phyloP scores from a whole-genome alignment of 371 early-diverging fungal genomes.

The Mortierella sp. region DNA sequence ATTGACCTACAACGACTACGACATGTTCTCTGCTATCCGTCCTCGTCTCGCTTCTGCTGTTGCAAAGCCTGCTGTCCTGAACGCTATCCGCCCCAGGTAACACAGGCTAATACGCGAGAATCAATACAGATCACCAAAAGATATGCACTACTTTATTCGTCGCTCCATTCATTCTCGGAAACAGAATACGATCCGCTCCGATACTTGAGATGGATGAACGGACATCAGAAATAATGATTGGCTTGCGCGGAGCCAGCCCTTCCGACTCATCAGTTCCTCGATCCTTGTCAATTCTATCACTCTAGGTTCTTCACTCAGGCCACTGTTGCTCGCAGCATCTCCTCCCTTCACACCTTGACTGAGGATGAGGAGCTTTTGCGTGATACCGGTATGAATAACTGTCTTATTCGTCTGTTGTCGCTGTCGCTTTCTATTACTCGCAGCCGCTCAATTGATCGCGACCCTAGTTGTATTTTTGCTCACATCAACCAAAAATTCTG shows the following conservation, averaged over 20 bases:
- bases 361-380: conserved; percentile 87
- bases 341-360: conserved; percentile 81
- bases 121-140: neutral
- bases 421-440: neutral
- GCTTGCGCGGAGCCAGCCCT: neutral
- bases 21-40: conserved; percentile 54
- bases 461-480: neutral
- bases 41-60: conserved; percentile 48
- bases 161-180: neutral
- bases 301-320: conserved; percentile 64
- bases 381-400: conserved; percentile 71
- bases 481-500: neutral
- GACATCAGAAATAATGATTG: neutral
- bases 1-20: neutral
- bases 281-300: neutral
- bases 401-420: neutral
- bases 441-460: neutral
- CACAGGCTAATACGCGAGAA: neutral
- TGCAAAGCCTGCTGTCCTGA: conserved; percentile 49
- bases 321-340: conserved; percentile 58
- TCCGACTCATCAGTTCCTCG: neutral
- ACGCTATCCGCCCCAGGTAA: conserved; percentile 55
- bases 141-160: neutral
- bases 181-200: neutral
- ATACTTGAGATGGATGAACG: neutral